Evolutionary conservation across 2,329 filamentous ascomycete species (phyloP).

Genomic region (Furcasterigmium furcatum): DNA sequence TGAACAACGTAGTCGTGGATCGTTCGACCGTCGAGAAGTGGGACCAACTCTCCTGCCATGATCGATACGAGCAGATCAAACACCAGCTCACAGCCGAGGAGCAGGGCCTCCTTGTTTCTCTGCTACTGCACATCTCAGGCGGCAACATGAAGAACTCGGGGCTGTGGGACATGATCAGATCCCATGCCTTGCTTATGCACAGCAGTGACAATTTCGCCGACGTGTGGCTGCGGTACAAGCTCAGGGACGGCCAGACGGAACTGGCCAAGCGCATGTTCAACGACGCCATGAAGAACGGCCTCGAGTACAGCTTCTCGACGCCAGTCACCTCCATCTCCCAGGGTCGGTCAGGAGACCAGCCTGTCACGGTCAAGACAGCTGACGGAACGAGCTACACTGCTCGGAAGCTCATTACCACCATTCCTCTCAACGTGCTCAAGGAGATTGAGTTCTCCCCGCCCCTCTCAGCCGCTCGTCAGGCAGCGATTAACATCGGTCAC

Average conservation of each 20-base stretch:
- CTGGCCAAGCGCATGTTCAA: conserved; percentile 21
- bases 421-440: conserved; percentile 15
- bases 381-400: conserved; percentile 11
- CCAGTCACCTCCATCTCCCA: conserved; percentile 15
- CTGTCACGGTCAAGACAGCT: neutral
- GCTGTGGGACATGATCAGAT: conserved; percentile 17
- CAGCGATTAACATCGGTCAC: conserved; percentile 13
- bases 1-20: conserved; percentile 7
- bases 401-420: conserved; percentile 19
- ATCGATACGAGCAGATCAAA: conserved; percentile 22
- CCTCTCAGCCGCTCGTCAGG: conserved; percentile 11
- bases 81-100: conserved; percentile 24
- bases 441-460: conserved; percentile 14
- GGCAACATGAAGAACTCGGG: conserved; percentile 18
- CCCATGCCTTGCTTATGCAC: conserved; percentile 15
- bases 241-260: conserved; percentile 22
- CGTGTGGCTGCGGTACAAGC: conserved; percentile 18
- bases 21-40: conserved; percentile 9
- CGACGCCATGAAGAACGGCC: conserved; percentile 15
- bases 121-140: conserved; percentile 20
- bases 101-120: conserved; percentile 15
- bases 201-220: conserved; percentile 17
- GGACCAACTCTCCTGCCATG: conserved; percentile 20
- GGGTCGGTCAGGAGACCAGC: conserved; percentile 12
- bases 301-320: conserved; percentile 21